Evolutionary conservation across 768 basidiomycete genomes (phyloP).

Genomic region (Chiua virens): DNA sequence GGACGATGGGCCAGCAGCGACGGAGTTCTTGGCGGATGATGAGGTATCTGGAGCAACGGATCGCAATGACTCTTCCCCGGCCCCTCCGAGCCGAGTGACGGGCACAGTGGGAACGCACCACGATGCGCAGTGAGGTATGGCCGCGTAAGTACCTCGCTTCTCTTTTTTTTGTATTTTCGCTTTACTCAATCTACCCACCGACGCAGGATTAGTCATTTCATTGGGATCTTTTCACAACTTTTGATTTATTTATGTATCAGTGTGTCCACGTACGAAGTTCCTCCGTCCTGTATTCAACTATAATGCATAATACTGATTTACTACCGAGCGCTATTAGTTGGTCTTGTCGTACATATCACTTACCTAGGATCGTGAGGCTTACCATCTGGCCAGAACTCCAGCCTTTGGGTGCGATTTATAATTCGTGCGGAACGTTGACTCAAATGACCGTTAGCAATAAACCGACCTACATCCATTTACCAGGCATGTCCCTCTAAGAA

Average conservation of each 20-base stretch:
- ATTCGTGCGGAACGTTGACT: no score
- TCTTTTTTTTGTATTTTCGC: not conserved
- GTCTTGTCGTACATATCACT: no score
- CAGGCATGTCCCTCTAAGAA: no score
- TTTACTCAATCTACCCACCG: not conserved
- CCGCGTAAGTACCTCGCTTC: not conserved
- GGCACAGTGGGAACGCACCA: constrained; percentile 5
- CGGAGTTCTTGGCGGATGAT: constrained; percentile 61
- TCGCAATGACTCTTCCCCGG: constrained; percentile 23
- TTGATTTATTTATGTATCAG: not conserved
- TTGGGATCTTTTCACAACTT: no score
- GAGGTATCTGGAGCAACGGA: constrained; percentile 43
- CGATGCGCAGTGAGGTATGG: not conserved
- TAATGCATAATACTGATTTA: not conserved
- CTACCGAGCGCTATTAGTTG: not conserved
- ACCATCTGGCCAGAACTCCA: no score
- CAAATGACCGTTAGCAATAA: no score
- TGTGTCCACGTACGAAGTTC: no score
- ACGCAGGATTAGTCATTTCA: no score
- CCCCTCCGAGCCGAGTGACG: constrained; percentile 5
- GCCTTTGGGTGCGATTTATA: no score
- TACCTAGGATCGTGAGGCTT: no score
- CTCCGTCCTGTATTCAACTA: no score
- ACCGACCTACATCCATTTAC: no score
- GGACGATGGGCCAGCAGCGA: constrained; percentile 72